phyloP scores from a whole-genome alignment of 2,329 filamentous ascomycete genomes.

The Phyllosticta paracitricarpa region DNA sequence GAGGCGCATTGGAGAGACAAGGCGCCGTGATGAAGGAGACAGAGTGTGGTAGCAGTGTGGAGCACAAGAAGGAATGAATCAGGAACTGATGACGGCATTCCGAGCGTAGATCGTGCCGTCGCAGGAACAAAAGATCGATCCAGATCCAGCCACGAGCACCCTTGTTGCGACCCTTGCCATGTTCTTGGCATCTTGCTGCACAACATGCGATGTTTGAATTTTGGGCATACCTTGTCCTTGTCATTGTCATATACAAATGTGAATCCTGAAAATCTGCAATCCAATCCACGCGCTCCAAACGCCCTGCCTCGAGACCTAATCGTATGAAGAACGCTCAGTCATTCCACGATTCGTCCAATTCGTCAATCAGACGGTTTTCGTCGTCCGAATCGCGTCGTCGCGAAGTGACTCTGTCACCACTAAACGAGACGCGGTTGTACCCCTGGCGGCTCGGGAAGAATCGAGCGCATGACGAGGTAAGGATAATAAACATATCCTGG shows the following conservation, averaged over 20 bases:
- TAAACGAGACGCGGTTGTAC: conserved; percentile 52
- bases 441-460: conserved; percentile 55
- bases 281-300: conserved; percentile 5
- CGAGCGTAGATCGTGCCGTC: neutral
- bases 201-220: neutral
- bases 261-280: neutral
- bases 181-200: neutral
- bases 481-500: conserved; percentile 53
- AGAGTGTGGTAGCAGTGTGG: neutral
- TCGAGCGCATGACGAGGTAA: conserved; percentile 59
- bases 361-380: conserved; percentile 89
- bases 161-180: neutral
- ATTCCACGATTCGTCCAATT: conserved; percentile 95
- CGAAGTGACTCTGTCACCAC: conserved; percentile 26
- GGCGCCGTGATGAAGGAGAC: neutral
- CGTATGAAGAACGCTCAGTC: conserved; percentile 38
- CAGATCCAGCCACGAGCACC: neutral
- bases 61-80: neutral
- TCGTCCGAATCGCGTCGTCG: conserved; percentile 52
- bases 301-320: neutral
- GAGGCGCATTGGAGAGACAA: neutral
- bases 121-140: conserved; percentile 2
- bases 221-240: neutral
- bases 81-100: conserved; percentile 9
- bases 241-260: neutral